Base-by-base conservation (phyloP, 2,329 filamentous ascomycete species). In the Aspergillus proliferans region DNA sequence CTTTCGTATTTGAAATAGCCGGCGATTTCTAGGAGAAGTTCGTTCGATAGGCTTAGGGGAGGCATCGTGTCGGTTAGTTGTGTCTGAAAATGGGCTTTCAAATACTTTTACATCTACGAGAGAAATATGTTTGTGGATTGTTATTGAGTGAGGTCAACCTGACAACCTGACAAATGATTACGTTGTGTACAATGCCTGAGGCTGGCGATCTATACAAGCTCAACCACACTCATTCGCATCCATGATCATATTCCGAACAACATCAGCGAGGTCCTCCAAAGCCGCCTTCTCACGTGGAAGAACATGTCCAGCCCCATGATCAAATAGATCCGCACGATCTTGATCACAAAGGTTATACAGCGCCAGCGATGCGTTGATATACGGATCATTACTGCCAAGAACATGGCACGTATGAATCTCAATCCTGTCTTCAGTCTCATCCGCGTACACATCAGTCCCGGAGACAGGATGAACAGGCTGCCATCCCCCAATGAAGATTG, bases 401-500 rank as follows among this genome's bases (percentile, higher is more conserved):
- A 43, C 15, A 28, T 45, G 43, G n/a, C 12, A 36, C 1, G 24
- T 45, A 14, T 26, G 43, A n/a, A 45, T 6, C 5, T 34, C 22
- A 26, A 45, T 34, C 6, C 30, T n/a, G 1, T 45, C 43, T n/a
- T 45, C 43, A 1, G 22, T 15, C 21, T 43, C 41, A 14, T 43
- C 41, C 4, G 43, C 24, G 1, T 34, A 36, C 4, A 45, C 33
- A 6, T 40, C 38, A 22, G 3, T 4, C 2, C 12, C 28, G 15
- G 12, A 21, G 3, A 21, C 38, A 10, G 38, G 38, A 40, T 40
- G 38, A 2, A 45, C 18, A 12, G 59, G 52, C 9, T 59, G 60
- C 55, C 54, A 60, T 8, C 60, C 59, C 6, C 50, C 50, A 18
- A 62, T 49, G 14, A 63, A 50, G 1, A 63, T 40, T 1, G 56